These are phyloP conservation scores for Boletus speciosus DNA, from an alignment of 768 basidiomycete genomes.

Conservation along the genomic window DNA sequence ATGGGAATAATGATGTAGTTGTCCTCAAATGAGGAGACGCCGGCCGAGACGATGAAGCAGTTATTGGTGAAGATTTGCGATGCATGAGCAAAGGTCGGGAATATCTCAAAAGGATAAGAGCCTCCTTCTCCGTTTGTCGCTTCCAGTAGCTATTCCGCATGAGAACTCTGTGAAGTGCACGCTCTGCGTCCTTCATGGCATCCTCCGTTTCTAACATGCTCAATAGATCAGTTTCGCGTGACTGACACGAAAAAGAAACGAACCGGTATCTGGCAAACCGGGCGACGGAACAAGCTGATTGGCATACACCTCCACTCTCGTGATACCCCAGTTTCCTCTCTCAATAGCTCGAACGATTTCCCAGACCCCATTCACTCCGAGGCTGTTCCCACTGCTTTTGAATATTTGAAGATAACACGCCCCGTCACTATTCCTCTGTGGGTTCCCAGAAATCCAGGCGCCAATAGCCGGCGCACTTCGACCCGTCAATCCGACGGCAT, in stretches of 20 bases:
- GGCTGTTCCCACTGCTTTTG: conserved; percentile 54
- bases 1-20: conserved; percentile 31
- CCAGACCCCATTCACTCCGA: conserved; percentile 46
- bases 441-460: conserved; percentile 46
- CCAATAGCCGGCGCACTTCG: conserved; percentile 43
- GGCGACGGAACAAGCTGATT: conserved; percentile 35
- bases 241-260: neutral
- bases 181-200: conserved; percentile 35
- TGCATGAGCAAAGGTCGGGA: conserved; percentile 47
- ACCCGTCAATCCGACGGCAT: conserved; percentile 44
- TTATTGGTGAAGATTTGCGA: conserved; percentile 12
- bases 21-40: conserved; percentile 13
- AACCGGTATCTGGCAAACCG: conserved; percentile 5
- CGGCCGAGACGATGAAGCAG: conserved; percentile 11
- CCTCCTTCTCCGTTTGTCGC: conserved; percentile 43
- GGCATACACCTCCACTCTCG: conserved; percentile 46
- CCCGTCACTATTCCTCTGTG: conserved; percentile 8
- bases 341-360: conserved; percentile 48
- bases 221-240: conserved; percentile 15
- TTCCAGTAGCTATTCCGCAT: conserved; percentile 49
- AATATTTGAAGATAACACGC: conserved; percentile 45
- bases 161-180: conserved; percentile 36
- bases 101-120: conserved; percentile 47
- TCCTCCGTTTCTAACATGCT: conserved; percentile 17
- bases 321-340: conserved; percentile 47